Conservation (phyloP, 2,329 filamentous ascomycete genomes). For the Aspergillus transmontanensis region DNA sequence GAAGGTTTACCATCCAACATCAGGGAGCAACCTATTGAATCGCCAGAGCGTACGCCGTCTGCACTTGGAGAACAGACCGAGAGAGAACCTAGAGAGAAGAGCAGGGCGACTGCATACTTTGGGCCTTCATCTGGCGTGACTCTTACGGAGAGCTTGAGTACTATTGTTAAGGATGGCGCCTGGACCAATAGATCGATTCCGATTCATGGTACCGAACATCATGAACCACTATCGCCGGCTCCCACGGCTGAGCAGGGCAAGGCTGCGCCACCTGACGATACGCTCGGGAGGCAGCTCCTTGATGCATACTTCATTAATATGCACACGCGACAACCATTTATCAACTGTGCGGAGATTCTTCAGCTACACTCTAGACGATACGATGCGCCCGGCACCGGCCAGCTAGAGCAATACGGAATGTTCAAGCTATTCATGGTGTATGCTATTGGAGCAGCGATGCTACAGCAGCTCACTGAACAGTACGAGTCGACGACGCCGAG, state of each 20-base stretch:
- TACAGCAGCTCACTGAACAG: slow-evolving; percentile 17
- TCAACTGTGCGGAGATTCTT: slow-evolving; percentile 16
- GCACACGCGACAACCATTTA: slow-evolving; percentile 17
- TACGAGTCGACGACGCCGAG: slow-evolving; percentile 17
- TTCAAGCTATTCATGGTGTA: slow-evolving; percentile 30
- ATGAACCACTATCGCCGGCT: slow-evolving; percentile 20
- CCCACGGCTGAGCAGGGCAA: slow-evolving; percentile 9
- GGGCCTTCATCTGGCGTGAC: neutral
- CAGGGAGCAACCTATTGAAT: neutral
- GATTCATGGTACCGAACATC: slow-evolving; percentile 7
- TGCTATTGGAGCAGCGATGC: slow-evolving; percentile 22
- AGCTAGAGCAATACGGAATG: slow-evolving; percentile 14
- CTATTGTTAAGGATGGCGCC: neutral
- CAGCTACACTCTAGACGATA: slow-evolving; percentile 13
- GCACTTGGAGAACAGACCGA: neutral
- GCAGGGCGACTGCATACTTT: neutral
- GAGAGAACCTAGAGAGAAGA: neutral
- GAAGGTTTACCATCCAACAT: neutral
- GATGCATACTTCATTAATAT: slow-evolving; percentile 25
- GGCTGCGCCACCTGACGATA: slow-evolving; percentile 16
- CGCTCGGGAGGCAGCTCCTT: slow-evolving; percentile 15
- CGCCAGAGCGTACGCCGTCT: neutral
- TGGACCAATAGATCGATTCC: neutral
- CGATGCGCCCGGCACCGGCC: neutral
- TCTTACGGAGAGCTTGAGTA: neutral